phyloP scores from a whole-genome alignment of 78 protist genomes.

The Planoprotostelium fungivorum region DNA sequence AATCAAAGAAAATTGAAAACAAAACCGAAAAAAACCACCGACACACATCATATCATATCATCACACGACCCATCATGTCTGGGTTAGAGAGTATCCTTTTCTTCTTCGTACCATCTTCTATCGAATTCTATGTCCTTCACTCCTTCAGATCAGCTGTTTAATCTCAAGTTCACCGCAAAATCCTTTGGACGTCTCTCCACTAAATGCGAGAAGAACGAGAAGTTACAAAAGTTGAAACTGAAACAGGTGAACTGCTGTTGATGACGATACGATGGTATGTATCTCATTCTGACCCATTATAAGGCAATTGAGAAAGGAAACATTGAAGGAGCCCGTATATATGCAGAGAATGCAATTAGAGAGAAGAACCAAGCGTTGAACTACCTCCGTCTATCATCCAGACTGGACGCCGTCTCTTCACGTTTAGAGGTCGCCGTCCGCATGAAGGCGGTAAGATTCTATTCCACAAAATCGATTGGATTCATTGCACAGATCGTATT shows the following conservation, averaged over 20 bases:
- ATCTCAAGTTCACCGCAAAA: slow-evolving; percentile 56
- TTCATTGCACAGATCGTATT: not conserved
- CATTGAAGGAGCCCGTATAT: slow-evolving; percentile 92
- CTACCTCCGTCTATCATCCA: slow-evolving; percentile 74
- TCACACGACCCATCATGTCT: too few relatives aligned
- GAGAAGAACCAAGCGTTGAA: slow-evolving; percentile 86
- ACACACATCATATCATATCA: too few relatives aligned
- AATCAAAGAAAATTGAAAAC: too few relatives aligned
- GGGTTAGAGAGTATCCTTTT: too few relatives aligned
- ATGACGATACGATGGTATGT: not conserved
- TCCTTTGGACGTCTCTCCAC: slow-evolving; percentile 41
- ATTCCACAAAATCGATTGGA: not conserved
- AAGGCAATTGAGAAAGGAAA: slow-evolving; percentile 92
- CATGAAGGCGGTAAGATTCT: slow-evolving; percentile 73
- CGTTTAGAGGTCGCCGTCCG: slow-evolving; percentile 86
- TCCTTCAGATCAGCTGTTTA: slow-evolving; percentile 72
- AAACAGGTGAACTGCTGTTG: slow-evolving; percentile 10
- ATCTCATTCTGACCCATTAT: not conserved
- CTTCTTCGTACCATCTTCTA: too few relatives aligned
- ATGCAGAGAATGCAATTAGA: slow-evolving; percentile 95
- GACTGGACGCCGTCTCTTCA: slow-evolving; percentile 96
- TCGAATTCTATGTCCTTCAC: too few relatives aligned
- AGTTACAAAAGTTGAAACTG: slow-evolving; percentile 39
- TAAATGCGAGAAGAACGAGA: slow-evolving; percentile 53
- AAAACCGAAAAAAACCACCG: too few relatives aligned